Evolutionary conservation across 2,329 filamentous ascomycete species (phyloP).

Genomic region (Aspergillus flavus): DNA sequence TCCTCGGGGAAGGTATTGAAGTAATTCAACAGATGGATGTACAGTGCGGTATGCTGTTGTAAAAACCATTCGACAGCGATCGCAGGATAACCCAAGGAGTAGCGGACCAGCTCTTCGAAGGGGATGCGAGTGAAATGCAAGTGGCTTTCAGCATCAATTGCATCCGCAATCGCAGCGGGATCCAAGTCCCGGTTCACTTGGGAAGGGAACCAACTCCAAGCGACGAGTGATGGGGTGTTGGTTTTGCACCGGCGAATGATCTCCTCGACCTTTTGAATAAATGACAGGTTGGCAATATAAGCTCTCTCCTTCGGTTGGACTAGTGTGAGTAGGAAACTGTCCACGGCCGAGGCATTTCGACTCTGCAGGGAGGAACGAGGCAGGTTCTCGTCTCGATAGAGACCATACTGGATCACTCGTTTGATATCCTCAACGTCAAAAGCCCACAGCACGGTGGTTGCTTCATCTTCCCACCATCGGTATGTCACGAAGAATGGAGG

Average conservation of each 20-base stretch:
- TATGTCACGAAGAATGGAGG: constrained; percentile 37
- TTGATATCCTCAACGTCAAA: constrained; percentile 42
- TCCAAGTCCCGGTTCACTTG: constrained; percentile 23
- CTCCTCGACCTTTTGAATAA: constrained; percentile 44
- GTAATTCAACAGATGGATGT: constrained; percentile 36
- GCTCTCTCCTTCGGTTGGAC: constrained; percentile 30
- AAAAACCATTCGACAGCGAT: constrained; percentile 43
- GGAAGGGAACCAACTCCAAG: constrained; percentile 43
- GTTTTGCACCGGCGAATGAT: constrained; percentile 38
- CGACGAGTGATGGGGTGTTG: constrained; percentile 21
- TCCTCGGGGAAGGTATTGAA: constrained; percentile 37
- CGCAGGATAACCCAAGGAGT: constrained; percentile 39
- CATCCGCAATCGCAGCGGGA: constrained; percentile 31
- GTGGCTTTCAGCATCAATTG: constrained; percentile 43
- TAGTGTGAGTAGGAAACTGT: constrained; percentile 34
- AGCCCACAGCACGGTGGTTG: constrained; percentile 40
- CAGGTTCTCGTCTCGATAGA: constrained; percentile 39
- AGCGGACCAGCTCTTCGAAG: constrained; percentile 45
- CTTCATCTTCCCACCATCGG: constrained; percentile 47
- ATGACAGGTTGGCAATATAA: constrained; percentile 32
- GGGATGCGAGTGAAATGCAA: constrained; percentile 42
- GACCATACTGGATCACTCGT: constrained; percentile 40
- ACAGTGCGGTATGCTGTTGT: constrained; percentile 40
- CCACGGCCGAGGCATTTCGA: constrained; percentile 37
- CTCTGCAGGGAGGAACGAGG: constrained; percentile 38